These are phyloP conservation scores for Epichloe gansuensis DNA, from an alignment of 2,329 filamentous ascomycete species.

Conservation along the genomic window DNA sequence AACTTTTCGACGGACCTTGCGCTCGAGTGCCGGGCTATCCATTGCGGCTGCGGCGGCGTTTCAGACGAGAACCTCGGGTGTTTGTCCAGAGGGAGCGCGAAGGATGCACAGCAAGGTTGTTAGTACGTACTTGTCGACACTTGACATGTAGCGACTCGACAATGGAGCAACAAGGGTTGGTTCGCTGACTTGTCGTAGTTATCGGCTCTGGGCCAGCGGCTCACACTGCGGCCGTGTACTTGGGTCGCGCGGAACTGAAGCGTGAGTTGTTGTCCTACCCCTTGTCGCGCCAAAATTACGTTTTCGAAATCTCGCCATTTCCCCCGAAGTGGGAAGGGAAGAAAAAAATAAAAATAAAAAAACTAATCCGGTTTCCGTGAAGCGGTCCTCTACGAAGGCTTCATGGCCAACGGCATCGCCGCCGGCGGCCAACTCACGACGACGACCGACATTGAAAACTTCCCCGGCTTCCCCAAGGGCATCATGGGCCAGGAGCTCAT, in stretches of 20 bases:
- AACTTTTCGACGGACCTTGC: conserved; percentile 60
- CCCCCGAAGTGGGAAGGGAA: too few relatives aligned
- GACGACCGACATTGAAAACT: conserved; percentile 98
- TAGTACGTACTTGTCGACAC: conserved; percentile 41
- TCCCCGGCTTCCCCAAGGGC: conserved; percentile 80
- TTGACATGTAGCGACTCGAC: too few relatives aligned
- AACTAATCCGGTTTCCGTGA: neutral
- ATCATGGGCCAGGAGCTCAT: conserved; percentile 83
- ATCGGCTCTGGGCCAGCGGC: conserved; percentile 93
- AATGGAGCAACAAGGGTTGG: neutral
- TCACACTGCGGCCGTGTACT: conserved; percentile 94
- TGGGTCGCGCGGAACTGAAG: conserved; percentile 85
- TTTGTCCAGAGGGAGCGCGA: conserved; percentile 17
- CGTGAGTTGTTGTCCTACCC: conserved; percentile 33
- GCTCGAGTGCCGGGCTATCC: conserved; percentile 61
- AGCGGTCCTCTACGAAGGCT: conserved; percentile 92
- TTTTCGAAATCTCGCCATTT: neutral
- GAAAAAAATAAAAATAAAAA: neutral
- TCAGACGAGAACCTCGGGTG: conserved; percentile 26
- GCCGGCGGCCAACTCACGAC: conserved; percentile 95
- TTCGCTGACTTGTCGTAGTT: conserved; percentile 29
- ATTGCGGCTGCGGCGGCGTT: conserved; percentile 55
- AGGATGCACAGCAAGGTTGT: conserved; percentile 92
- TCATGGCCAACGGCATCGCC: conserved; percentile 93
- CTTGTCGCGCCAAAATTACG: neutral